A percentile compares a stretch with the other conserved stretches of the same genome.
Conservation (phyloP, 2,329 filamentous ascomycete genomes). For the Penicillium sp. region DNA sequence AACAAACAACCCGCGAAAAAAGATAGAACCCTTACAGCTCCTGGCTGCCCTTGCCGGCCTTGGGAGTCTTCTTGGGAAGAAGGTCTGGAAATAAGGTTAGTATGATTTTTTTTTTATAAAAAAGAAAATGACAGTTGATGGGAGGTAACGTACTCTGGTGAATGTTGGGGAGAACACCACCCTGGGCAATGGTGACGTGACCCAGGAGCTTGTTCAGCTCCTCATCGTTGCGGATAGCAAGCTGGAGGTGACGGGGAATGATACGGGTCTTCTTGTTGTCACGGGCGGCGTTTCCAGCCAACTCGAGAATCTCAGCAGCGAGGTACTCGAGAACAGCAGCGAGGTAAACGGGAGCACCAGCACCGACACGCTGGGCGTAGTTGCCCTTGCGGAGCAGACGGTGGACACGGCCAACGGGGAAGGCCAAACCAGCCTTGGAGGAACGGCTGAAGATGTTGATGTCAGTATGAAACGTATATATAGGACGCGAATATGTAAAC, state of each 20-base stretch:
- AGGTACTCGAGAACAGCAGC: conserved; percentile 98
- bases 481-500: conserved; percentile 13
- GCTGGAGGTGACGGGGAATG: conserved; percentile 97
- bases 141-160: conserved; percentile 74
- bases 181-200: conserved; percentile 94
- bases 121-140: conserved; percentile 9
- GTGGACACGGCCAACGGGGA: conserved; percentile 98
- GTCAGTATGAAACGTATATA: conserved; percentile 16
- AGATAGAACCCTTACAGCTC: conserved; percentile 71
- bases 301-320: conserved; percentile 95
- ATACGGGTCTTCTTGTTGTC: conserved; percentile 99
- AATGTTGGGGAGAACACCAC: conserved; percentile 95
- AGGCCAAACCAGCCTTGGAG: conserved; percentile 98
- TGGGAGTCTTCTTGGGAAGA: conserved; percentile 97
- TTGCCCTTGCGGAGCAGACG: conserved; percentile 98
- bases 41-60: conserved; percentile 92
- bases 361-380: conserved; percentile 99
- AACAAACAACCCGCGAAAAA: conserved; percentile 45
- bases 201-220: conserved; percentile 98
- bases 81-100: conserved; percentile 65
- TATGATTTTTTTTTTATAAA: too few relatives aligned
- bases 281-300: conserved; percentile 96
- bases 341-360: conserved; percentile 92
- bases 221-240: conserved; percentile 99
- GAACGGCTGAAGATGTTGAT: conserved; percentile 71